Evolutionary conservation across 2,329 filamentous ascomycete genomes (phyloP), one percentile per base, ranked within the genome.

Genomic region (Fusarium nanum): DNA sequence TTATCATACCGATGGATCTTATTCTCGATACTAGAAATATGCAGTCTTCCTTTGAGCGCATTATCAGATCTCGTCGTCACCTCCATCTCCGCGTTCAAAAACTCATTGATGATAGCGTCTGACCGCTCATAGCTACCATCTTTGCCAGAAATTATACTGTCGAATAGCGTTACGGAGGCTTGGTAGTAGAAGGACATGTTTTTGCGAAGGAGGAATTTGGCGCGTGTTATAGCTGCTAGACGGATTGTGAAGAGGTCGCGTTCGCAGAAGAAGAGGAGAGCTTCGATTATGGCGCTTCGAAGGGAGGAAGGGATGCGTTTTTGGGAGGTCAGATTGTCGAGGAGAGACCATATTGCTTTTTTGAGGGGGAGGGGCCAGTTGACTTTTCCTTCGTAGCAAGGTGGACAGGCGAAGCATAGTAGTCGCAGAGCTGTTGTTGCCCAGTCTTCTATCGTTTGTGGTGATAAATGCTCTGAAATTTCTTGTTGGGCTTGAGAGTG

Each of bases 1-100:
- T 60, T 62, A 8, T 79, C 78, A 44, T 78, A 78, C 2, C 73
- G 69, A 23, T 77, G 74, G 3, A 80, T 78, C 52, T 79, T 80
- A 37, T 78, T 80, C 40, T 80, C 78, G 3, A 80, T 67, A n/a
- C 75, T 73, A 0, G 78, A 78, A 1, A 80, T 78, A 23, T 80
- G 78, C 6, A 80, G 63, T 4, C 78, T 72, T n/a, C 78, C 78
- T 8, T 62, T 63, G 0, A 80, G 30, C 0, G 77, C 76, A 3
- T 78, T 77, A 18, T 79, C 77, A 8, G 71, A 69, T 8, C 75
- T 70, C 0, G 73, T 77, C 2, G 44, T 28, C 0, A 66, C 61
- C 1, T 58, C 52, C 6, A 72, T 58, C 0, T 69, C 64, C 1
- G 71, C 70, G 0, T 52, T 66, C 1, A 72, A 37, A 48, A 79